Evolutionary conservation across 441 rosid species (phyloP), one percentile per base, ranked within the genome.

Genomic region (Erodium texanum): DNA sequence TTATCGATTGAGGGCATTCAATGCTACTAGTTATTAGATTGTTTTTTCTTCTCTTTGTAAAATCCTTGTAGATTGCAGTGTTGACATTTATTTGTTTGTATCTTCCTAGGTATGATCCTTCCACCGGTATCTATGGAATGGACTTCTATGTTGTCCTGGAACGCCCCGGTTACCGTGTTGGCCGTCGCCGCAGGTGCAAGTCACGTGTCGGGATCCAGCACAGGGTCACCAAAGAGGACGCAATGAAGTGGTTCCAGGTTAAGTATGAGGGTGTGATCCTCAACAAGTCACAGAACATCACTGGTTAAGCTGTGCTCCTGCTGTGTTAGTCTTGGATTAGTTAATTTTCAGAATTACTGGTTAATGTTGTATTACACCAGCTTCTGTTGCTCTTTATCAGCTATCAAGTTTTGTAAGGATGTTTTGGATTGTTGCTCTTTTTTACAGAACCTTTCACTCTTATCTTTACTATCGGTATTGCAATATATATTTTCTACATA

Each of bases 221-320:
- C 65, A 86, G 98, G 77, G 96, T 93, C 45, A 90, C 96, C 0
- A 90, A 93, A 83, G 98, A 93, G n/a, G 97, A 93, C 66, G 92
- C 98, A 0, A 93, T 93, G 98, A 93, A 90, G 62, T 93, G 98
- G 98, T 93, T 93, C 81, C 95, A 89, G 76, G 93, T 90, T 61
- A 93, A 93, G 77, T 90, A 93, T 63, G 98, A 90, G 81, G 97
- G 94, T 24, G 91, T 93, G 62, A 93, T 93, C 77, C 97, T 93
- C 67, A 90, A 93, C 89, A 90, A 89, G 82, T 77, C 98, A 50
- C 97, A 93, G 72, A 86, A 77, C 67, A 86, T 84, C 71, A 73
- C 69, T 7, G 65, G 75, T 70, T 82, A 78, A 70, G 63, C 23
- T 29, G 19, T 29, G 19, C 62, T 11, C 24, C 10, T 20, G 62